Base-by-base conservation (phyloP, 495 filamentous ascomycete species). In the Xylaria intraflava region DNA sequence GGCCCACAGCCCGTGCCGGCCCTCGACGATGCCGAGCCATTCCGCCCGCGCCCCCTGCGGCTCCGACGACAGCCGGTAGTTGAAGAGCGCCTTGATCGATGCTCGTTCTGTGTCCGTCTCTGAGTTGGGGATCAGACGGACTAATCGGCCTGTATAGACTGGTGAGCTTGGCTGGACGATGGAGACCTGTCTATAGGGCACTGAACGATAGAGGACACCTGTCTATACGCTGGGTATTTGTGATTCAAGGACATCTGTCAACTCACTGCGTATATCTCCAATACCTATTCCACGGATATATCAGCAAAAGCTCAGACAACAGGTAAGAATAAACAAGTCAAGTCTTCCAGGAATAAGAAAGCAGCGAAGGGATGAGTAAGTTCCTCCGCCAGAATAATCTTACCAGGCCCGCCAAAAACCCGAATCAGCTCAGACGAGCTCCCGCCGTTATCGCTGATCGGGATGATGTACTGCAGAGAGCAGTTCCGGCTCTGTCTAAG, bases 391-490 rank as follows among this genome's bases (percentile, higher is more conserved):
- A n/a, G n/a, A n/a, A n/a, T n/a, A n/a, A n/a, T n/a, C n/a, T 56
- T 58, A 74, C 72, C 72, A 46, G 92, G 92, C 0, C 92, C 92
- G 1, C 92, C 92, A 69, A 96, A 88, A 14, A 97, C 88, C 14
- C 92, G 79, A 56, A 96, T 92, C 60, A 96, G 68, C 72, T 97
- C 92, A 6, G 87, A 92, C 0, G 90, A 90, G 29, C 85, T 90
- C 16, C 92, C 92, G 24, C 92, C 92, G 72, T 97, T 97, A 68
- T 97, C 92, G 58, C 85, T 89, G 62, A 96, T 95, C 14, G 92
- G 92, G 48, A 97, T 94, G 51, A 96, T 79, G 61, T 94, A 92
- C 65, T 78, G 88, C 40, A 94, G 76, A 20, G 75, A 74, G 54
- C 86, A 86, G 31, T 79, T 69, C 47, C 85, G 86, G 66, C 81